Evolutionary conservation across 495 filamentous ascomycete species (phyloP), one percentile per base, ranked within the genome.

Genomic region (Aspergillus nanangensis): DNA sequence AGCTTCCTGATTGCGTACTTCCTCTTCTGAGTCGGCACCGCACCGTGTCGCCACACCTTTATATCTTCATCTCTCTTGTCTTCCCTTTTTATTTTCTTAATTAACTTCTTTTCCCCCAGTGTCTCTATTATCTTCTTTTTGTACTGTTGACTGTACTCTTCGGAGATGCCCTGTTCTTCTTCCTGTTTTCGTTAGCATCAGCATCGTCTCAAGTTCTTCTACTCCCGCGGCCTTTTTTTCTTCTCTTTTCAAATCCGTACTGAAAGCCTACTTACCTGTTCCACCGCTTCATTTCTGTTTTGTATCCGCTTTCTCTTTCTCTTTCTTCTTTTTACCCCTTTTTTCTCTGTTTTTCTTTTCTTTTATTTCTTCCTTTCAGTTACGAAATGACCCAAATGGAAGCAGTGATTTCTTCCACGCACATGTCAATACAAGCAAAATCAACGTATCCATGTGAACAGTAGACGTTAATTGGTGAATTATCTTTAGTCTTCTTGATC

Each of bases 1-100:
- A 84, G 88, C 69, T 98, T 98, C 70, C 69, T 98, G 61, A 75
- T 97, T 55, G 94, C 88, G 2, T 98, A 95, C 65, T 77, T 96
- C 56, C 87, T 98, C 67, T 97, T 97, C 63, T 98, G 81, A 76
- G 25, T 29, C 37, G n/a, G n/a, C 43, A 45, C 48, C 49, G 37
- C 25, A 29, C 11, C 25, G 25, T 29, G 25, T 5, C 11, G 11
- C 11, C 11, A n/a, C 25, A 7, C 11, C 25, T 29, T 29, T 52
- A 47, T 51, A 24, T 51, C 40, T 48, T 53, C 51, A 38, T 44
- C 51, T 47, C 39, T 32, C 49, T 58, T 50, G 47, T 59, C 48
- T 52, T 42, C 49, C 48, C 36, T 38, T 19, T 41, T 51, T 45
- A 57, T 48, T 54, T 56, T 54, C 25, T 10, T 46, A 36, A 21